Evolutionary conservation across 148 eudicot species (phyloP).

Genomic region (Silene uniflora): DNA sequence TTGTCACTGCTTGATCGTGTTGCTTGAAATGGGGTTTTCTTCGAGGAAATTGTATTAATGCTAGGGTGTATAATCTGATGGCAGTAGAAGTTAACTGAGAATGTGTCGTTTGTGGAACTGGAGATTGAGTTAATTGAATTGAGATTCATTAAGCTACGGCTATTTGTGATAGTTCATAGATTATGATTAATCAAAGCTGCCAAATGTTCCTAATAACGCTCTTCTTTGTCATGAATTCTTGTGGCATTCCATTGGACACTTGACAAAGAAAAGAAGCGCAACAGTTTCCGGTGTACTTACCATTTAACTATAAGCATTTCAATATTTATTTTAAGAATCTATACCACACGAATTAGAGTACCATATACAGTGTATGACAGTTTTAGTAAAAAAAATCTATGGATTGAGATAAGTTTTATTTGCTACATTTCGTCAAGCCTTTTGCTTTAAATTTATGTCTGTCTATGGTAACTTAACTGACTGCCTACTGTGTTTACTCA

Average conservation of each 20-base stretch:
- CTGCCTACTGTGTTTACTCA: slow-evolving; percentile 29
- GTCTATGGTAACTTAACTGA: slow-evolving; percentile 13
- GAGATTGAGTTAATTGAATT: too few species aligned
- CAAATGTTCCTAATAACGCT: not conserved
- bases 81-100: not conserved
- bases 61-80: not conserved
- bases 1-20: not conserved
- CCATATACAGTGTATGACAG: not conserved
- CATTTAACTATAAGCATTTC: not conserved
- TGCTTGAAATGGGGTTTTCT: not conserved
- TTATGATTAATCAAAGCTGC: not conserved
- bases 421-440: not conserved
- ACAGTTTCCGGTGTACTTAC: not conserved
- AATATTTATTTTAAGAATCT: not conserved
- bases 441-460: not conserved
- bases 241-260: not conserved
- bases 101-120: not conserved
- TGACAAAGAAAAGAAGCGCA: not conserved
- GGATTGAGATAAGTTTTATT: not conserved
- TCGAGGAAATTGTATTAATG: not conserved
- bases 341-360: not conserved
- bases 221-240: too few species aligned
- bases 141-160: not conserved
- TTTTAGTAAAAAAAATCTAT: not conserved
- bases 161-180: not conserved